phyloP scores from a whole-genome alignment of 2,329 filamentous ascomycete genomes.

The Hypoxylon sp. region DNA sequence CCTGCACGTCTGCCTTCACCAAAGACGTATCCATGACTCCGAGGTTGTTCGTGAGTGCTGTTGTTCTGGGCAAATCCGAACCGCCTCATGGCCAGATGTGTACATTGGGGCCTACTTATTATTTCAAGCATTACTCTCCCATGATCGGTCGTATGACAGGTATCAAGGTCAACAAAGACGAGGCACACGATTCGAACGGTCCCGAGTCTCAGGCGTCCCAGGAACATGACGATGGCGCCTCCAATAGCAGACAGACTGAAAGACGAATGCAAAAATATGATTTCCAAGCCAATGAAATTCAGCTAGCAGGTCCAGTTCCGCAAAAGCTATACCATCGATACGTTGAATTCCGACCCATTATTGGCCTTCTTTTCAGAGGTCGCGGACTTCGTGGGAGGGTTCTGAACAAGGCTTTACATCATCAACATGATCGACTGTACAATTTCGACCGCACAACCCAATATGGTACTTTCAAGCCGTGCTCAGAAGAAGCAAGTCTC shows the following conservation, averaged over 20 bases:
- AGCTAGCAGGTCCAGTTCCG: slow-evolving; percentile 84
- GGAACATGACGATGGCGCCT: no score
- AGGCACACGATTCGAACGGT: slow-evolving; percentile 56
- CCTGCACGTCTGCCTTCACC: slow-evolving; percentile 69
- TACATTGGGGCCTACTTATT: slow-evolving; percentile 78
- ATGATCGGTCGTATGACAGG: slow-evolving; percentile 85
- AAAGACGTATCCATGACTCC: slow-evolving; percentile 73
- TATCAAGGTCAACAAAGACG: slow-evolving; percentile 71
- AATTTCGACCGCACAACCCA: slow-evolving; percentile 83
- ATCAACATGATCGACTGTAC: slow-evolving; percentile 89
- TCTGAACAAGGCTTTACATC: slow-evolving; percentile 84
- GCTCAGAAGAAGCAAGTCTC: slow-evolving; percentile 74
- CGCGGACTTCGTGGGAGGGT: slow-evolving; percentile 80
- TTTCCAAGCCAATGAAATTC: slow-evolving; percentile 94
- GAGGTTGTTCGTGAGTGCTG: slow-evolving; percentile 74
- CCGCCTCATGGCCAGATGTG: slow-evolving; percentile 75
- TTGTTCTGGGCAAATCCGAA: slow-evolving; percentile 80
- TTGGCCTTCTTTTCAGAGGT: slow-evolving; percentile 86
- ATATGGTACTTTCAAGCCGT: slow-evolving; percentile 72
- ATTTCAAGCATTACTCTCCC: slow-evolving; percentile 86
- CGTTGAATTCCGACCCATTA: slow-evolving; percentile 90
- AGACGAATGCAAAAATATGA: slow-evolving; percentile 76
- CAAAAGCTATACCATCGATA: slow-evolving; percentile 86
- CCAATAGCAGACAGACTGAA: slow-evolving; percentile 47
- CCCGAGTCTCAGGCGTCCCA: slow-evolving; percentile 39